Conservation (phyloP, 208 protist genomes). For the Strigomonas culicis region DNA sequence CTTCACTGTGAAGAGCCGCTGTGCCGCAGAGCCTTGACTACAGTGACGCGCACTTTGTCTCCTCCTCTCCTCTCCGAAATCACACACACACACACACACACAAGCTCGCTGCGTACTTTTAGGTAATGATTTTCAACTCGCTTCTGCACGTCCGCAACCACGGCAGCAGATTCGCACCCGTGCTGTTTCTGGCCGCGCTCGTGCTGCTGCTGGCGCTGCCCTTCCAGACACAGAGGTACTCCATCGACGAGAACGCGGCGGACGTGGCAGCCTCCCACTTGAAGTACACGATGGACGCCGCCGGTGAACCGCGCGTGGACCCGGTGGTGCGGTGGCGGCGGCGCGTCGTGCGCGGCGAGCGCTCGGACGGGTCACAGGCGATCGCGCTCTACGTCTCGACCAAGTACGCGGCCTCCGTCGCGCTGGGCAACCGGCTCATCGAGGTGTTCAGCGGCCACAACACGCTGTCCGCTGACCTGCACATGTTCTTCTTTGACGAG, state of each 20-base stretch:
- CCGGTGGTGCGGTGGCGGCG: constrained; percentile 73
- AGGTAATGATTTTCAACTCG: too few species aligned
- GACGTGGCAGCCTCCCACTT: neutral
- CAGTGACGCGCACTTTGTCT: neutral
- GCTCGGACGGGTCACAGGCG: constrained; percentile 54
- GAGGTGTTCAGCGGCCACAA: constrained; percentile 1
- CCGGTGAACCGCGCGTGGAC: constrained; percentile 25
- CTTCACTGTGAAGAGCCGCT: too few species aligned
- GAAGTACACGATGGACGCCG: neutral
- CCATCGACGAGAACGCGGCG: neutral
- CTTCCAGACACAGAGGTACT: neutral
- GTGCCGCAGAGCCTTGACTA: too few species aligned
- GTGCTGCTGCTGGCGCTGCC: neutral
- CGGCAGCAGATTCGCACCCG: neutral
- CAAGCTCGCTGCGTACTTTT: too few species aligned
- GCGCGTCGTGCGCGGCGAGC: constrained; percentile 75
- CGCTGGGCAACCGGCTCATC: constrained; percentile 32
- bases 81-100: neutral
- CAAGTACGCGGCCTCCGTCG: constrained; percentile 56
- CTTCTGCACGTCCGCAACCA: neutral
- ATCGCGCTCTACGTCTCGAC: constrained; percentile 80
- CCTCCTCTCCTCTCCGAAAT: neutral
- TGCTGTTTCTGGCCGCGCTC: constrained; percentile 3
- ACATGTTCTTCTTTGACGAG: constrained; percentile 7
- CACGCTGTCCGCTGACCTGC: neutral